These are phyloP conservation scores for Eustoma russellianum DNA, from an alignment of 257 asterid genomes.

Conservation along the genomic window DNA sequence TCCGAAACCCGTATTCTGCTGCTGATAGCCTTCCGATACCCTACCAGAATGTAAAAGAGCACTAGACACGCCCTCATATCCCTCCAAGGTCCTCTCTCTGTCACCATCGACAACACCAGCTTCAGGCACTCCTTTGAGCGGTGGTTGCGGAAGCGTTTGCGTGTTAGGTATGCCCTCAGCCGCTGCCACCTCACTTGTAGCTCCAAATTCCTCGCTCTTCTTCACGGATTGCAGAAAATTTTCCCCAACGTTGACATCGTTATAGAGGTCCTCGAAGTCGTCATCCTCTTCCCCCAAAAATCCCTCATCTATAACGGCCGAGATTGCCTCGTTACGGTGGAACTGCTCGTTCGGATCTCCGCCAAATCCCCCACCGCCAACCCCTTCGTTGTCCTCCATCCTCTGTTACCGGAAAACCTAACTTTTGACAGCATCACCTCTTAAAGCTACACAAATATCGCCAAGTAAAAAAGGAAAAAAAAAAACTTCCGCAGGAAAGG, in stretches of 20 bases:
- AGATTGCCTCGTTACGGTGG: constrained; percentile 68
- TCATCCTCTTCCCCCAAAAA: constrained; percentile 80
- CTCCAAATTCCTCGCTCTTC: constrained; percentile 42
- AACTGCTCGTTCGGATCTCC: constrained; percentile 60
- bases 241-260: constrained; percentile 94
- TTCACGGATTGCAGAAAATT: constrained; percentile 60
- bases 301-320: constrained; percentile 72
- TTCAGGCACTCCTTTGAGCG: constrained; percentile 22
- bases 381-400: constrained; percentile 47
- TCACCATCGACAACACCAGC: constrained; percentile 16
- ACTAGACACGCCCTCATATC: constrained; percentile 18
- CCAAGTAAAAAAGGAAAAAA: neutral
- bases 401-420: constrained; percentile 14
- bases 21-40: constrained; percentile 16
- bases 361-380: constrained; percentile 34
- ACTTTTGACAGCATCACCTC: constrained; percentile 14
- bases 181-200: constrained; percentile 28
- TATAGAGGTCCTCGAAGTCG: constrained; percentile 90
- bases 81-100: constrained; percentile 29
- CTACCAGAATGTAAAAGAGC: constrained; percentile 7
- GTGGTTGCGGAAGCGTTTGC: constrained; percentile 18
- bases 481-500: neutral
- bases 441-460: neutral
- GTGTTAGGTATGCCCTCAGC: constrained; percentile 21
- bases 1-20: constrained; percentile 28